Evolutionary conservation across 345 rosid species (phyloP), one percentile per base, ranked within the genome.

Genomic region (Cochlearia excelsa): DNA sequence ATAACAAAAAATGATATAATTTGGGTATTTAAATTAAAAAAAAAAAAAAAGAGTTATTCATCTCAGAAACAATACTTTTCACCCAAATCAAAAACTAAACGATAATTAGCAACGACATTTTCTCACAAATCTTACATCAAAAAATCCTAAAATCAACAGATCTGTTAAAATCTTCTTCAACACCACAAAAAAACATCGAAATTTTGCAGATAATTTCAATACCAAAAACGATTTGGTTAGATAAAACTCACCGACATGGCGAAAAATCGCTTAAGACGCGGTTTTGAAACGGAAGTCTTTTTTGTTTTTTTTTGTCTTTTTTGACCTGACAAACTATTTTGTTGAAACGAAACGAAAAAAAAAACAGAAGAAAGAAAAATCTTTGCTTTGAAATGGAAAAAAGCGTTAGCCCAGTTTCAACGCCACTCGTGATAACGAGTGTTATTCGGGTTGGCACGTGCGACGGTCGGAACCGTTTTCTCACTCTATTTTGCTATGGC

Each of bases 191-290:
- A 31, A 37, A 48, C 28, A 67, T 47, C 57, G 28, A 52, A 5
- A 54, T 39, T 46, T 40, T 8, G 35, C 0, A 4, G 44, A 43
- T 10, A 51, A 51, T 48, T 27, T 16, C 2, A 27, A 29, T 0
- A 33, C 8, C 46, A 38, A 40, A 4, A 33, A 27, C 1, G 2
- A 29, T 1, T 0, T 31, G 11, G 9, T 6, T 3, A 23, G 26
- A 56, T 1, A 16, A 39, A 44, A 57, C 74, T 70, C 42, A 70
- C 74, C 54, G 69, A 50, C 74, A 70, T 63, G 60, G 48, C 26
- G 59, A 39, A 49, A 33, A 9, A 47, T 60, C 27, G 45, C 1
- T 62, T 35, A 16, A 16, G 63, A 54, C 68, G 52, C 23, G 35
- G 64, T 35, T 61, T 51, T 46, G 46, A 48, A 61, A 33, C 51